Base-by-base conservation (phyloP, 345 rosid species). In the Populus simonii region DNA sequence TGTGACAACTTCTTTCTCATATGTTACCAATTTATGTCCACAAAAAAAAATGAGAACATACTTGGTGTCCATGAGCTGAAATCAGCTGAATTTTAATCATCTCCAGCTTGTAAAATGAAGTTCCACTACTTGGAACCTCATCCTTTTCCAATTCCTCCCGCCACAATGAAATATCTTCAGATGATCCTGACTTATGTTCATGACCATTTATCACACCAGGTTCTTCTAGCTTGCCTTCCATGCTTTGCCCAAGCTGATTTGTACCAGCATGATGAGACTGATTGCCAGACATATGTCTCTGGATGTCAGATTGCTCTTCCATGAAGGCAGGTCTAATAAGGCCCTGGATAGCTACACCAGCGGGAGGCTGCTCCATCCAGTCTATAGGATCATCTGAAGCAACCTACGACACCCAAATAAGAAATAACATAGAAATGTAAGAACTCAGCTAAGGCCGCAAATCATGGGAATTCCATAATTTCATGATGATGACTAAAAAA, bases 321-420 rank as follows among this genome's bases (percentile, higher is more conserved):
- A 86, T 87, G 72, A 91, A 82, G 66, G 89, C 89, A 80, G 92
- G 96, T 78, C 93, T 92, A 82, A 96, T 66, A 80, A 91, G 77
- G 80, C 97, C 99, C 79, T 92, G 97, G 81, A 96, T 86, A 67
- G 89, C 89, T 85, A 96, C 81, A 77, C 97, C 97, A 81, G 92
- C 93, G 72, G 97, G 89, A 57, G 95, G 97, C 78, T 90, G 89
- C 81, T 91, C 93, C 96, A 96, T 92, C 93, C 93, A 92, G 82
- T 92, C 92, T 76, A 90, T 75, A 75, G 97, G 87, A 84, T 83
- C 94, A 88, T 88, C 92, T 78, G 94, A 88, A 70, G 91, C 92
- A 79, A 86, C 94, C 99, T 96, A 78, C 7, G 17, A 43, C 43
- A 78, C 73, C 25, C 76, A 73, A 68, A 69, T 10, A 73, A 73